phyloP scores from a whole-genome alignment of 23 red algal species.

The Gracilaria vermiculophylla region DNA sequence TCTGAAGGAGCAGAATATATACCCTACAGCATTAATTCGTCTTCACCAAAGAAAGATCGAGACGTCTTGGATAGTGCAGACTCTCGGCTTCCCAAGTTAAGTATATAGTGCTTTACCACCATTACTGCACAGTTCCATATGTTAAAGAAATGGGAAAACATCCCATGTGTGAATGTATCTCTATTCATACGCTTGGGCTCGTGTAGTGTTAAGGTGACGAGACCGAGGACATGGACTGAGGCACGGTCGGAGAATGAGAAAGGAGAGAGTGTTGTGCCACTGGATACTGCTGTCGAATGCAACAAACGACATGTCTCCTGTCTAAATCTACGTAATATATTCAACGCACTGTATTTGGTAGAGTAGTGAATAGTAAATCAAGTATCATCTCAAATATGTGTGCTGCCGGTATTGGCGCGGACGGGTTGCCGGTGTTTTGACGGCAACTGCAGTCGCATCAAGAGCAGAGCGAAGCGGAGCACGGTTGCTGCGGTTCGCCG shows the following conservation, averaged over 20 bases:
- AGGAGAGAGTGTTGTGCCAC: not conserved
- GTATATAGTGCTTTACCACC: conserved; percentile 37
- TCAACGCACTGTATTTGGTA: not conserved
- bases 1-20: conserved; percentile 25
- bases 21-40: conserved; percentile 35
- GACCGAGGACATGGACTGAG: not conserved
- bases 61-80: conserved; percentile 39
- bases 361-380: conserved; percentile 1
- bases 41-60: conserved; percentile 26
- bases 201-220: not conserved
- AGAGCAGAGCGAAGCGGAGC: no score
- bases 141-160: conserved; percentile 39
- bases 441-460: no score
- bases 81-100: conserved; percentile 37
- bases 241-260: not conserved
- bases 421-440: no score
- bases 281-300: not conserved
- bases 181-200: conserved; percentile 17
- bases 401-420: no score
- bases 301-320: not conserved
- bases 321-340: not conserved
- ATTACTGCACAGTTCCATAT: conserved; percentile 39
- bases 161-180: conserved; percentile 41
- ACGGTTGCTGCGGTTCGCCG: no score
- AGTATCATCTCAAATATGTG: not conserved